Base-by-base conservation (phyloP, 345 rosid genomes). In the Linum lewisii region DNA sequence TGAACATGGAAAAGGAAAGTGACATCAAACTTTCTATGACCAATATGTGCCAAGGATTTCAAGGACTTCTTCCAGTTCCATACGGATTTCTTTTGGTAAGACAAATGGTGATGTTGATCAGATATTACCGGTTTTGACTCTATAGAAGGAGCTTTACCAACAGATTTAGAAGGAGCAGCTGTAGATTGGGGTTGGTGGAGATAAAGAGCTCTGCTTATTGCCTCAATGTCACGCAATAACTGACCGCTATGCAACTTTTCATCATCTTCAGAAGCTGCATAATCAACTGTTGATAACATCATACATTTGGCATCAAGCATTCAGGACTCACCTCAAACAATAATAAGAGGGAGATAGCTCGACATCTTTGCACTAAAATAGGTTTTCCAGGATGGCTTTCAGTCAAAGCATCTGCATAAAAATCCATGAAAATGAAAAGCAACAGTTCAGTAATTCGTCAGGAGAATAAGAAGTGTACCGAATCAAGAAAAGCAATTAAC, bases 11-110 rank as follows among this genome's bases (percentile, higher is more conserved):
- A 78, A 66, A 66, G 78, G 76, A 87, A 90, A 69, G 75, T 84
- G 62, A 87, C 65, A 66, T 78, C 73, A 63, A 82, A 84, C 69
- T 76, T 75, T 37, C 77, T 80, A 58, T 64, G 67, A 63, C 85
- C 59, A 42, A 84, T 73, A 73, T 84, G 86, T 47, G 83, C 70
- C 64, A 90, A 72, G n/a, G 87, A 89, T 71, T 83, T 85, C 56
- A 85, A 68, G 14, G 96, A 83, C 26, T 81, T 90, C 89, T 85
- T 90, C 94, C 94, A 90, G 55, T 73, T 82, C 91, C 94, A 80
- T 4, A 63, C 16, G 2, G 78, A 62, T 77, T 76, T 87, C 79
- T 77, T 81, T 56, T 67, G 75, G 76, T 74, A 79, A 14, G n/a
- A n/a, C n/a, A 36, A 65, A 51, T 23, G 29, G 32, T 38, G 61